Conservation (phyloP, 345 rosid genomes). For the Microcos paniculata region DNA sequence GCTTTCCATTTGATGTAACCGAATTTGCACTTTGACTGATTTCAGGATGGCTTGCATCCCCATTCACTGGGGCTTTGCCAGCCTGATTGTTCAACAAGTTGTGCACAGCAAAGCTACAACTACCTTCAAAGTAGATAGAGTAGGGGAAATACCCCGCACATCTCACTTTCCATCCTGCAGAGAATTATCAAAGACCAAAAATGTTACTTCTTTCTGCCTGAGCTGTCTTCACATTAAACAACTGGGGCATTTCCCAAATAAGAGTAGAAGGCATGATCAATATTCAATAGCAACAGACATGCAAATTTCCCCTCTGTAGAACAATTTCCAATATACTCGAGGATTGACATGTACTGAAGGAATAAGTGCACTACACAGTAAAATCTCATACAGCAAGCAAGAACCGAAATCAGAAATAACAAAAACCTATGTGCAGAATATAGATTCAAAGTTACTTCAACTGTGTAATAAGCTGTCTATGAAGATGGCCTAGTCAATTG, state of each 20-base stretch:
- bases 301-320: background rate
- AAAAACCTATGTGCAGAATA: background rate
- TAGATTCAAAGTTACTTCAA: background rate
- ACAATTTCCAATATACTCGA: background rate
- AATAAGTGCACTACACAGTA: background rate
- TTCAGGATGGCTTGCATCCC: conserved; percentile 40
- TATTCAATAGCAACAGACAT: background rate
- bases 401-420: background rate
- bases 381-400: background rate
- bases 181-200: background rate
- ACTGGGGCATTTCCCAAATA: background rate
- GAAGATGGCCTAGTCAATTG: background rate
- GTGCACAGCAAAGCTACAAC: conserved; percentile 52
- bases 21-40: conserved; percentile 39
- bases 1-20: conserved; percentile 63
- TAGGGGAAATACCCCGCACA: conserved; percentile 71
- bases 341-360: background rate
- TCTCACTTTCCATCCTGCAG: conserved; percentile 81
- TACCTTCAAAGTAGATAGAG: conserved; percentile 84
- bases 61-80: conserved; percentile 49
- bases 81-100: conserved; percentile 46
- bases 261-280: background rate
- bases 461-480: background rate
- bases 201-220: background rate
- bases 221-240: background rate